Conservation (phyloP, 495 filamentous ascomycete genomes). For the Tuber melanosporum region DNA sequence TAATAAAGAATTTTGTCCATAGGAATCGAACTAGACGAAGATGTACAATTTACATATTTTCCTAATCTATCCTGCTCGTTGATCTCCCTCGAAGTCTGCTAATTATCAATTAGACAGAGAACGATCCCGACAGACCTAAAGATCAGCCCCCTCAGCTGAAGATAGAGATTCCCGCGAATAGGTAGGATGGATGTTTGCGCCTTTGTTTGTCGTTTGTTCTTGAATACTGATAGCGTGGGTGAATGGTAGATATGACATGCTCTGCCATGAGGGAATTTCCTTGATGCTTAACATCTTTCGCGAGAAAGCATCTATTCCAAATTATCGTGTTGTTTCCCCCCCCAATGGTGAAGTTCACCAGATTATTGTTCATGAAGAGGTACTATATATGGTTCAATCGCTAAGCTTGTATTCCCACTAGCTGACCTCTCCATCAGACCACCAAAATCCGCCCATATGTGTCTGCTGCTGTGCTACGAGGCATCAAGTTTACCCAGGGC, state of each 20-base stretch:
- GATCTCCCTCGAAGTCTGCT: neutral
- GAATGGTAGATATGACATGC: conserved; percentile 77
- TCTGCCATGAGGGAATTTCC: conserved; percentile 96
- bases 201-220: neutral
- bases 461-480: conserved; percentile 77
- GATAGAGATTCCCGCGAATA: conserved; percentile 97
- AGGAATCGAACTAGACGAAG: conserved; percentile 94
- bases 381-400: conserved; percentile 33
- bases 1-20: conserved; percentile 19
- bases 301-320: conserved; percentile 63
- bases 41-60: conserved; percentile 50
- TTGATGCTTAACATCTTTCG: conserved; percentile 94
- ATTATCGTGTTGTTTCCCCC: conserved; percentile 66
- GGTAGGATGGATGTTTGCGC: conserved; percentile 44
- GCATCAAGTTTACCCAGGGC: conserved; percentile 82
- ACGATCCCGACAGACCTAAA: conserved; percentile 42
- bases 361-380: conserved; percentile 69
- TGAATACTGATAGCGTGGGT: neutral
- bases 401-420: neutral
- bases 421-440: conserved; percentile 49
- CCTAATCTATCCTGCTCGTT: neutral
- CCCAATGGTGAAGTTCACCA: conserved; percentile 66
- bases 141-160: conserved; percentile 89
- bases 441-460: conserved; percentile 75
- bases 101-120: conserved; percentile 32